phyloP scores from a whole-genome alignment of 2,329 filamentous ascomycete species.

The Seiridium cupressi region DNA sequence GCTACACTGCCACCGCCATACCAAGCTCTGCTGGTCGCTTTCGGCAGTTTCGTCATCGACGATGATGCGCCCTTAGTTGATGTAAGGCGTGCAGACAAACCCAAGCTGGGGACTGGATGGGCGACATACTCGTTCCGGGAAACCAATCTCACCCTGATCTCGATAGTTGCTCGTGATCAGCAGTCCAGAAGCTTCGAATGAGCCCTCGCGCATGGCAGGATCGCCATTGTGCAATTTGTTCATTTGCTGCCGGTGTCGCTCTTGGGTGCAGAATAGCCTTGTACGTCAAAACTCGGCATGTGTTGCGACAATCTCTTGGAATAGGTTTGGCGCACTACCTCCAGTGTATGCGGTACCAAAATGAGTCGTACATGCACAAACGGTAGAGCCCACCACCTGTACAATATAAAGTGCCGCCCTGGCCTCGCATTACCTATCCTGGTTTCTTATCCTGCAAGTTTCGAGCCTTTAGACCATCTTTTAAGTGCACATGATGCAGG shows the following conservation, averaged over 20 bases:
- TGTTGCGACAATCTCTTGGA: too few species aligned
- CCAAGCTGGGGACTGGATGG: too few species aligned
- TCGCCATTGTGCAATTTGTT: conserved; percentile 8
- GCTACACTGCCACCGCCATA: background rate
- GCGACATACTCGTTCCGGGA: too few species aligned
- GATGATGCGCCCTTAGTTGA: too few species aligned
- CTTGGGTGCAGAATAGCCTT: background rate
- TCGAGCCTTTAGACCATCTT: background rate
- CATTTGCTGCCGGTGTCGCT: conserved; percentile 7
- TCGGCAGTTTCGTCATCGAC: too few species aligned
- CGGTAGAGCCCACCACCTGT: background rate
- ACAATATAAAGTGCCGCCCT: background rate
- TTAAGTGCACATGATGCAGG: background rate
- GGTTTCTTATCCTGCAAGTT: conserved; percentile 13
- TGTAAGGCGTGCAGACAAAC: too few species aligned
- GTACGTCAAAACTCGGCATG: conserved; percentile 2
- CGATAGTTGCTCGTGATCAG: background rate
- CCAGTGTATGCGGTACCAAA: conserved; percentile 5
- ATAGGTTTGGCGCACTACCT: conserved; percentile 12
- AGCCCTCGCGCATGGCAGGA: conserved; percentile 8
- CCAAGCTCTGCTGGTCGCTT: background rate
- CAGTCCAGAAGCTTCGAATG: too few species aligned
- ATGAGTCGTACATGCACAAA: conserved; percentile 9
- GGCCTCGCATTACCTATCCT: conserved; percentile 14
- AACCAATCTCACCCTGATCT: too few species aligned